Conservation (phyloP, 495 filamentous ascomycete species). For the Collariella sp. region DNA sequence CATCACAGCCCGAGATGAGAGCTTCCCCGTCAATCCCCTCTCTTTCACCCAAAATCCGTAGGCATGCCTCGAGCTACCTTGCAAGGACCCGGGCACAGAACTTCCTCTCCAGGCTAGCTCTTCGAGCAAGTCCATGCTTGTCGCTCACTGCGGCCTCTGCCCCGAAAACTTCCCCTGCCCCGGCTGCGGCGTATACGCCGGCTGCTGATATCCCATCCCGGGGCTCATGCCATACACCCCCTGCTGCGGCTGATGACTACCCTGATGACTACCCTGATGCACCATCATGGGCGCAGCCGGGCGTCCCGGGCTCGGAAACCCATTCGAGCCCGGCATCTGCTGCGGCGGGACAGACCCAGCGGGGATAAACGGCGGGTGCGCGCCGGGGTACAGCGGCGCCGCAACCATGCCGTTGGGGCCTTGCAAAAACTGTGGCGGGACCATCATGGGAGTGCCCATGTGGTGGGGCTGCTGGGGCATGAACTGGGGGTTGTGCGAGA, state of each 20-base stretch:
- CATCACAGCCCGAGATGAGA: too few species aligned
- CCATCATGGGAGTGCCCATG: slow-evolving; percentile 70
- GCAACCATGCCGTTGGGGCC: slow-evolving; percentile 49
- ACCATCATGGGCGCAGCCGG: slow-evolving; percentile 75
- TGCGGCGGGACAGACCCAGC: slow-evolving; percentile 52
- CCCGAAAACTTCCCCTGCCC: slow-evolving; percentile 55
- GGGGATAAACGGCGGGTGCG: slow-evolving; percentile 53
- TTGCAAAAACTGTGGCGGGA: slow-evolving; percentile 56
- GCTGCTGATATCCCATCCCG: slow-evolving; percentile 57
- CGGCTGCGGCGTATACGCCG: slow-evolving; percentile 54
- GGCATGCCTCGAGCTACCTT: too few species aligned
- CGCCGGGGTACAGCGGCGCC: slow-evolving; percentile 59
- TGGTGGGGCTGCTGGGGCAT: slow-evolving; percentile 53
- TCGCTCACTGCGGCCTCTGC: slow-evolving; percentile 27
- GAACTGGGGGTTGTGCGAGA: slow-evolving; percentile 55
- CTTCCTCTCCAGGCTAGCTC: too few species aligned
- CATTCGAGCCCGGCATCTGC: slow-evolving; percentile 53
- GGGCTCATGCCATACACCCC: slow-evolving; percentile 58
- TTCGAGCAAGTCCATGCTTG: too few species aligned
- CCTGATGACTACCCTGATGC: slow-evolving; percentile 60
- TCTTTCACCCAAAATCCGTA: too few species aligned
- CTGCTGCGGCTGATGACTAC: slow-evolving; percentile 64
- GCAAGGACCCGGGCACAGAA: too few species aligned
- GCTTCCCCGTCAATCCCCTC: too few species aligned
- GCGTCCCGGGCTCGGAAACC: slow-evolving; percentile 75